These are phyloP conservation scores for Leishmania braziliensis DNA, from an alignment of 208 protist genomes.

Conservation along the genomic window DNA sequence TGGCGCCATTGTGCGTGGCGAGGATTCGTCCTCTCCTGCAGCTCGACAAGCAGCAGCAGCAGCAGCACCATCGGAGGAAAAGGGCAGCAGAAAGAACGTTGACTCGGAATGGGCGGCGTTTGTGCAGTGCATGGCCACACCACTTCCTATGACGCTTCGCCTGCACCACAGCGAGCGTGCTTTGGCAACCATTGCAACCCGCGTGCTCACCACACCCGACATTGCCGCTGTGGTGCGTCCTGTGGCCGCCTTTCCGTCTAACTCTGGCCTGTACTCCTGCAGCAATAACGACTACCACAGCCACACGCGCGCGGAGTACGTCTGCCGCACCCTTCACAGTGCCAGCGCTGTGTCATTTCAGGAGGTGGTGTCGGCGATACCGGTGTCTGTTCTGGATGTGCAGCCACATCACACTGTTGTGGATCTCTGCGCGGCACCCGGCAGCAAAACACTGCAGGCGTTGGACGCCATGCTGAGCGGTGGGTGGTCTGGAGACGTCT, in stretches of 20 bases:
- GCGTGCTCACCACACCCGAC: slow-evolving; percentile 36
- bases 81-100: background rate
- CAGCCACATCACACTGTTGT: slow-evolving; percentile 82
- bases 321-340: slow-evolving; percentile 87
- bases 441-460: slow-evolving; percentile 90
- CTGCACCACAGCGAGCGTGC: slow-evolving; percentile 76
- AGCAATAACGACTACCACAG: slow-evolving; percentile 79
- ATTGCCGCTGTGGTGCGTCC: slow-evolving; percentile 43
- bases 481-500: slow-evolving; percentile 41
- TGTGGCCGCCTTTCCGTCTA: slow-evolving; percentile 35
- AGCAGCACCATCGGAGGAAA: slow-evolving; percentile 1
- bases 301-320: slow-evolving; percentile 56
- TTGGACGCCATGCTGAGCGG: slow-evolving; percentile 80
- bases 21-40: slow-evolving; percentile 37
- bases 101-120: slow-evolving; percentile 73
- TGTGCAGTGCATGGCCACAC: slow-evolving; percentile 46
- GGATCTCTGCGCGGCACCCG: slow-evolving; percentile 93
- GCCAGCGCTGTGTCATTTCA: slow-evolving; percentile 88
- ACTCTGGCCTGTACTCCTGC: slow-evolving; percentile 66
- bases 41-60: slow-evolving; percentile 16
- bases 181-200: slow-evolving; percentile 38
- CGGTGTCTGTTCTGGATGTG: slow-evolving; percentile 75
- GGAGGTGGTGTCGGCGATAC: slow-evolving; percentile 87
- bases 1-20: slow-evolving; percentile 46
- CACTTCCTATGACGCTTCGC: slow-evolving; percentile 89